Base-by-base conservation (phyloP, 371 early-diverging fungal species). In the Smittium mucronatum region DNA sequence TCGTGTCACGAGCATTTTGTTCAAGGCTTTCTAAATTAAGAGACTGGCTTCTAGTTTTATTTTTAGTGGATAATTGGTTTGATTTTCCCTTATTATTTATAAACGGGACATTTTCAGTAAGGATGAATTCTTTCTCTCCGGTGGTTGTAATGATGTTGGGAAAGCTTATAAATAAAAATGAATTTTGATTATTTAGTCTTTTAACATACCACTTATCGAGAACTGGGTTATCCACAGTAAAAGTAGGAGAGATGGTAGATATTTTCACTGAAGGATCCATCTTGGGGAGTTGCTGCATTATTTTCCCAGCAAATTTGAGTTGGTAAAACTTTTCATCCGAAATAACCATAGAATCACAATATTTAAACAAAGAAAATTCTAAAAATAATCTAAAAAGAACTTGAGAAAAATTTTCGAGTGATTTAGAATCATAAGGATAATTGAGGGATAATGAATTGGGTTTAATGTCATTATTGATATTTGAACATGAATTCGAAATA, bases 121-220 rank as follows among this genome's bases (percentile, higher is more conserved):
- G n/a, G 2, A 8, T 31, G 34, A 65, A 33, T n/a, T 34, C 33
- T 61, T 68, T 68, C 15, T 8, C n/a, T 2, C 69, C 47, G 2
- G 63, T 68, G 16, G 33, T 32, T 28, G 69, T 68, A 8, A 47
- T 68, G 2, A 68, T 58, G 57, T 68, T 31, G 1, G 79, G 79
- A 47, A 78, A 16, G 15, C 74, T 72, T 25, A 78, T 75, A 74
- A 79, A 74, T 70, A 78, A 36, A 70, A 78, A 78, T 57, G 79
- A 79, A 30, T 70, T 67, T 67, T 77, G 78, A 69, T 78, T 78
- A 32, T 70, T 70, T 25, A 78, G 74, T 26, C 79, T 73, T 57
- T 70, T 69, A 15, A 80, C 79, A 69, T 70, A 78, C 79, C 79
- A 78, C 63, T 78, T 78, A 69, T 78, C 79, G 66, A 80, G 59